Conservation (phyloP, 805 yeast species). For the Vanderwaltozyma tropicalis region DNA sequence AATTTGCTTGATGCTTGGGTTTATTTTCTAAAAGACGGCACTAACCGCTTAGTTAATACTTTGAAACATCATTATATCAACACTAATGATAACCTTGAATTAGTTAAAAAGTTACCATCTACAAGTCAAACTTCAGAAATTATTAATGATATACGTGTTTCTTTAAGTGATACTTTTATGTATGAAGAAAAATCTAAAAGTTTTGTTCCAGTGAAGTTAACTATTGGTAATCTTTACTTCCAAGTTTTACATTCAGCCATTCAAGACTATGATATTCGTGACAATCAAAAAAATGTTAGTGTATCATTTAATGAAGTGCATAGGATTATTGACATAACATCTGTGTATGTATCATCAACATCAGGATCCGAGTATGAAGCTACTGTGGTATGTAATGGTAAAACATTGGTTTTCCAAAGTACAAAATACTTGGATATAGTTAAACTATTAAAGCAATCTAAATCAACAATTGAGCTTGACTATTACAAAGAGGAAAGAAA, state of each 20-base stretch:
- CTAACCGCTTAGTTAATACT: conserved; percentile 8
- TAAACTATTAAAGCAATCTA: conserved; percentile 54
- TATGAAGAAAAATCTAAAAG: conserved; percentile 37
- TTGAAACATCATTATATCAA: conserved; percentile 32
- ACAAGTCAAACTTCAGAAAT: conserved; percentile 31
- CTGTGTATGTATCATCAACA: conserved; percentile 30
- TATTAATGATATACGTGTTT: conserved; percentile 37
- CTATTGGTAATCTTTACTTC: conserved; percentile 54
- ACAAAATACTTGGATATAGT: conserved; percentile 50
- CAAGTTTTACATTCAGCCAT: conserved; percentile 42
- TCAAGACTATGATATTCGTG: conserved; percentile 25
- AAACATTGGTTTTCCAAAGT: conserved; percentile 27
- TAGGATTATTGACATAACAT: conserved; percentile 31
- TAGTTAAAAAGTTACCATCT: conserved; percentile 34
- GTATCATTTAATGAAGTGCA: conserved; percentile 34
- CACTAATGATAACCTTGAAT: conserved; percentile 33
- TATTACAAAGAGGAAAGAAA: conserved; percentile 10
- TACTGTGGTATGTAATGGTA: conserved; percentile 28
- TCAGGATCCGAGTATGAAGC: conserved; percentile 42
- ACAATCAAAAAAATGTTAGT: conserved; percentile 25
- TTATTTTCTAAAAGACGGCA: background rate
- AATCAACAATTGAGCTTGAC: conserved; percentile 37
- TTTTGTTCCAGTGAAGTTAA: conserved; percentile 48
- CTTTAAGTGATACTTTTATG: conserved; percentile 36
- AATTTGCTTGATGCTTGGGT: conserved; percentile 18